Percentiles rank a stretch among this genome's conserved stretches.
These are phyloP conservation scores for Penicillium corylophilum DNA, from an alignment of 2,329 filamentous ascomycete species.

Conservation along the genomic window DNA sequence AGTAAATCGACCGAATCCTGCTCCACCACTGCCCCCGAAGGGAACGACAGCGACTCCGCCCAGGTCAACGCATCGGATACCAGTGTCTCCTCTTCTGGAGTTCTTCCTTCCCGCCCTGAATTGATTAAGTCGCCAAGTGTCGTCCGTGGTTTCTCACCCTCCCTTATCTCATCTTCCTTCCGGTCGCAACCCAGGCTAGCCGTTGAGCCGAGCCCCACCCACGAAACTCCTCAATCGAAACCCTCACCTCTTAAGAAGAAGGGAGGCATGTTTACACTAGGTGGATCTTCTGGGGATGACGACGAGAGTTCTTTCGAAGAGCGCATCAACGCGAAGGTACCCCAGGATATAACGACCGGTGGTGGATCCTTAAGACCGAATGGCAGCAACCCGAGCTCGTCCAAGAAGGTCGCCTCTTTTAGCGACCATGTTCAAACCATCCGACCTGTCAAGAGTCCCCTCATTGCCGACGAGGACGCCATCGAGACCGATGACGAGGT, in stretches of 20 bases:
- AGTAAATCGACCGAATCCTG: constrained; percentile 58
- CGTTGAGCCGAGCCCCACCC: constrained; percentile 50
- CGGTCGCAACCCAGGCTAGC: constrained; percentile 60
- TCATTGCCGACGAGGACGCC: constrained; percentile 55
- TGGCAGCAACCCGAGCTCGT: constrained; percentile 32
- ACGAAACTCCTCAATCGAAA: constrained; percentile 62
- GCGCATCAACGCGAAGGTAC: constrained; percentile 54
- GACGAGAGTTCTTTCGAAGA: constrained; percentile 72
- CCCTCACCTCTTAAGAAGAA: constrained; percentile 61
- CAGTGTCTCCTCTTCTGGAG: constrained; percentile 58
- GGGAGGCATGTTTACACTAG: constrained; percentile 66
- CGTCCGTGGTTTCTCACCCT: constrained; percentile 82
- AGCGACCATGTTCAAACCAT: constrained; percentile 72
- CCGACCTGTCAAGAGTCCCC: constrained; percentile 55
- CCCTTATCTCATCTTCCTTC: constrained; percentile 67
- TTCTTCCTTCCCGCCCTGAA: constrained; percentile 44
- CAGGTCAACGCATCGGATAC: constrained; percentile 55
- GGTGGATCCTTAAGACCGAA: constrained; percentile 52
- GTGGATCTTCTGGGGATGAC: constrained; percentile 83
- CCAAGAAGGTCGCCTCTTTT: constrained; percentile 79
- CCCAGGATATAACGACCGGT: constrained; percentile 55
- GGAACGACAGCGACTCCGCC: constrained; percentile 46
- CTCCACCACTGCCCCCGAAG: constrained; percentile 54
- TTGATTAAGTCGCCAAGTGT: constrained; percentile 64
- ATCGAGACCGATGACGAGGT: constrained; percentile 65